Conservation (phyloP, 192 early-diverging fungal genomes). For the Chytriomyces confervae region DNA sequence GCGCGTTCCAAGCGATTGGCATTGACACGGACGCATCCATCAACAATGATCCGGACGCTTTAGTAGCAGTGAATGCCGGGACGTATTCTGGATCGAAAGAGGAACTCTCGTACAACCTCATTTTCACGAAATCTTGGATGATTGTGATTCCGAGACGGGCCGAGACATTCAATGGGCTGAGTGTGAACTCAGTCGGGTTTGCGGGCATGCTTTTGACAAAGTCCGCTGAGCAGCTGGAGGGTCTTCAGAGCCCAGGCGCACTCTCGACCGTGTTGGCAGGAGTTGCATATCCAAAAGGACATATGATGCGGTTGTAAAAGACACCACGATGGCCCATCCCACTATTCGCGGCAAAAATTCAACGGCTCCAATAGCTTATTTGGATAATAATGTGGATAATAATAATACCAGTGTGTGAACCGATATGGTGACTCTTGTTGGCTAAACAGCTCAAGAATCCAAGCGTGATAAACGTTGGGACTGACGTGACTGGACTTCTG, state of each 20-base stretch:
- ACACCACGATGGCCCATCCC: too few relatives aligned
- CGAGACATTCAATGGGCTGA: constrained; percentile 49
- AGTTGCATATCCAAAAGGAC: constrained; percentile 41
- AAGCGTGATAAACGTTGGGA: too few relatives aligned
- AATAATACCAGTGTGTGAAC: too few relatives aligned
- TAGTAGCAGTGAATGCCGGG: neutral
- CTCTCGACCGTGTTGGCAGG: constrained; percentile 44
- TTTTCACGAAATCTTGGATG: constrained; percentile 59
- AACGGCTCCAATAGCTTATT: too few relatives aligned
- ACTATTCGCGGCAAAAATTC: too few relatives aligned
- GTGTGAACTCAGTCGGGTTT: constrained; percentile 71
- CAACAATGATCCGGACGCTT: constrained; percentile 1
- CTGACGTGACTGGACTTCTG: too few relatives aligned
- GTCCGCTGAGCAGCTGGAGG: constrained; percentile 49
- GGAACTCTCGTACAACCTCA: constrained; percentile 62
- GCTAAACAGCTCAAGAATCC: too few relatives aligned
- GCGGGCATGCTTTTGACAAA: constrained; percentile 68
- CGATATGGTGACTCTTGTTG: too few relatives aligned
- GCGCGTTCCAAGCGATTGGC: constrained; percentile 31
- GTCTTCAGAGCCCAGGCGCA: constrained; percentile 49
- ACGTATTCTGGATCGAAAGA: neutral
- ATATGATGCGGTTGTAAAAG: too few relatives aligned
- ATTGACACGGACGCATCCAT: constrained; percentile 31
- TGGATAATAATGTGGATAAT: too few relatives aligned
- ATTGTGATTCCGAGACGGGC: constrained; percentile 60